Percentiles rank a stretch among this genome's conserved stretches.
Evolutionary conservation across 2,329 filamentous ascomycete species (phyloP).

Genomic region (Tolypocladium inflatum): DNA sequence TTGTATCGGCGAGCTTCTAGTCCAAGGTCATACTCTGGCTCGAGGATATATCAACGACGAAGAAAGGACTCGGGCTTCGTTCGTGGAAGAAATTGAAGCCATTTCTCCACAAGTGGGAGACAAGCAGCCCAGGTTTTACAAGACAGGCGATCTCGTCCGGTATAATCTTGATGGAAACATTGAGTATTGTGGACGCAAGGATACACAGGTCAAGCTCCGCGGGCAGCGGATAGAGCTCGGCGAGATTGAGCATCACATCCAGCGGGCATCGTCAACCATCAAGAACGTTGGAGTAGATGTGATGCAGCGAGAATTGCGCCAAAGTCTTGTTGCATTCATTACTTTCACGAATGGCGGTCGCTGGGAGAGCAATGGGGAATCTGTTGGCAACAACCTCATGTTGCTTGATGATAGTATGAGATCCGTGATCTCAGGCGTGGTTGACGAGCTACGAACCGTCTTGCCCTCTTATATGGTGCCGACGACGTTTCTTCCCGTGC

Average conservation of each 20-base stretch:
- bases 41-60: conserved; percentile 35
- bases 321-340: not conserved
- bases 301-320: not conserved
- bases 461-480: not conserved
- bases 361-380: no score
- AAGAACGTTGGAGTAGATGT: not conserved
- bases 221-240: conserved; percentile 11
- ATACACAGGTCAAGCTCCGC: conserved; percentile 6
- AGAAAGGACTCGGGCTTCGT: conserved; percentile 15
- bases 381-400: no score
- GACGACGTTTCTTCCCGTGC: not conserved
- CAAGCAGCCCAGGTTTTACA: conserved; percentile 12
- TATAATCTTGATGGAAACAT: not conserved
- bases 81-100: conserved; percentile 6
- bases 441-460: not conserved
- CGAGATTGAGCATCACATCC: conserved; percentile 9
- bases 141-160: conserved; percentile 8
- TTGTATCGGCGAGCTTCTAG: conserved; percentile 10
- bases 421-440: not conserved
- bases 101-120: not conserved
- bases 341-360: not conserved
- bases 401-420: not conserved
- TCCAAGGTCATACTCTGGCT: conserved; percentile 27
- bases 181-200: not conserved
- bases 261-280: not conserved